phyloP scores from a whole-genome alignment of 805 yeast genomes.

The Monosporozyma siamensis region DNA sequence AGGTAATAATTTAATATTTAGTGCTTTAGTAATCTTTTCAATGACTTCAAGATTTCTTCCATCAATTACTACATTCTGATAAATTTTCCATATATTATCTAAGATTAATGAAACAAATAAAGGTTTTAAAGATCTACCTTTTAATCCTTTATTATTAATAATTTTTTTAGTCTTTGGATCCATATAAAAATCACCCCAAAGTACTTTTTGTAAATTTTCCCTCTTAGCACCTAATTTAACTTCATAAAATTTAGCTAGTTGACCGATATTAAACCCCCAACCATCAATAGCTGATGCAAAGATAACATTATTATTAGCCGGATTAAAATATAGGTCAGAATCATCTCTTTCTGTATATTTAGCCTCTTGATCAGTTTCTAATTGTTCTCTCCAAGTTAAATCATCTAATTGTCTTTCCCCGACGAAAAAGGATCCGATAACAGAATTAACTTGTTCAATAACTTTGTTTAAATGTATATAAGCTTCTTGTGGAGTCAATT shows the following conservation, averaged over 20 bases:
- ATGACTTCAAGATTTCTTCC: conserved; percentile 62
- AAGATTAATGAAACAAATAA: conserved; percentile 78
- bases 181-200: conserved; percentile 90
- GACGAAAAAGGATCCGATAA: conserved; percentile 83
- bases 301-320: conserved; percentile 79
- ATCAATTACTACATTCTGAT: conserved; percentile 56
- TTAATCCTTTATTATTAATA: conserved; percentile 53
- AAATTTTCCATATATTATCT: conserved; percentile 88
- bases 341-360: conserved; percentile 71
- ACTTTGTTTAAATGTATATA: conserved; percentile 67
- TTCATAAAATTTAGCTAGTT: conserved; percentile 80
- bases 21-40: conserved; percentile 62
- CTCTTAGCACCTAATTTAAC: conserved; percentile 77
- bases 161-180: conserved; percentile 88
- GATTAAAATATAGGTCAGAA: conserved; percentile 75
- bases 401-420: conserved; percentile 92
- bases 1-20: conserved; percentile 59
- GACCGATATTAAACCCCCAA: conserved; percentile 92
- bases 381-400: conserved; percentile 59
- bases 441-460: conserved; percentile 90
- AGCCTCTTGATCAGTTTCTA: conserved; percentile 37
- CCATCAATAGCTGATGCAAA: conserved; percentile 92
- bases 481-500: conserved; percentile 76
- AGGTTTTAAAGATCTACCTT: conserved; percentile 59
- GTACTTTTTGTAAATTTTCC: conserved; percentile 66